Base-by-base conservation (phyloP, 768 basidiomycete species). In the Suillus americanus region DNA sequence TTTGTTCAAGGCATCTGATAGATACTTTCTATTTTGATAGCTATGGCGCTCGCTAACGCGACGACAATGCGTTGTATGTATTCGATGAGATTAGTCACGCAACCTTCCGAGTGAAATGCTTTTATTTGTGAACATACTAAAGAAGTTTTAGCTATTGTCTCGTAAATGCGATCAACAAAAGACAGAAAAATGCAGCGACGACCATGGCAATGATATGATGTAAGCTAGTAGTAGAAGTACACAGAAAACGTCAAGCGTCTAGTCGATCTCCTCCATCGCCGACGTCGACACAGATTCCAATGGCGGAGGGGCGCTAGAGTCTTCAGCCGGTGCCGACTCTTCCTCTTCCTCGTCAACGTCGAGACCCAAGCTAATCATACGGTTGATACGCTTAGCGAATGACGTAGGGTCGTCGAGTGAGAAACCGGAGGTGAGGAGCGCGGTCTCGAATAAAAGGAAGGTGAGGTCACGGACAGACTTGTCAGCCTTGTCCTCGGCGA, bases 391-490 rank as follows among this genome's bases (percentile, higher is more conserved):
- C 83, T 92, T 91, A 66, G 95, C 92, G 77, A 97, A 99, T 64
- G 91, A 93, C 66, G 91, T 87, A 33, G 97, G 97, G 77, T 96
- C 93, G 69, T 99, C 95, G 65, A 99, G 89, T 62, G 94, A 89
- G 86, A 99, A 99, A 60, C 93, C 94, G 60, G 94, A 95, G 18
- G 94, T 95, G 69, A 97, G 89, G 67, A 98, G 89, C 3, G 97
- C 91, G 61, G 97, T 98, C 88, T 99, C 97, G 82, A 93, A 99
- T 63, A 99, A 82, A 53, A 99, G 86, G 85, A 88, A 95, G 63
- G 95, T 98, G 73, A 99, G 81, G 81, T 99, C 97, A 69, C 94
- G 89, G 73, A 97, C 96, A 63, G 95, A 95, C 88, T 97, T 97
- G 88, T 99, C 96, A 62, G 92, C 90, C 85, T 96, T 95, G 83